Evolutionary conservation across 2,329 filamentous ascomycete genomes (phyloP).

Genomic region (Pestalotiopsis sp.): DNA sequence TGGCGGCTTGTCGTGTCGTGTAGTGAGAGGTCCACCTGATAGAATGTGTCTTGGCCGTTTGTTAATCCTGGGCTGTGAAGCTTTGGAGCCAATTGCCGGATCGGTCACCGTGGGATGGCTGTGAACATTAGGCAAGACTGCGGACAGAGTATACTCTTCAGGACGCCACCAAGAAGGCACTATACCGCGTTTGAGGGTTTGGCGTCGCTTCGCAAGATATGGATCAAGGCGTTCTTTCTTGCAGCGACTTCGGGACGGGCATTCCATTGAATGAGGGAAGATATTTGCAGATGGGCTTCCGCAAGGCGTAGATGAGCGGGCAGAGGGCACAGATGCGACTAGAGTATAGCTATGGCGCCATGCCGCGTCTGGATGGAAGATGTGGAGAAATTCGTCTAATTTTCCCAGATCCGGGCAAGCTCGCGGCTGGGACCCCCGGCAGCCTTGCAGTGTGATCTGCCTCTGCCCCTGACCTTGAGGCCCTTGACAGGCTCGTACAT

Average conservation of each 20-base stretch:
- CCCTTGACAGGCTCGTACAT: not conserved
- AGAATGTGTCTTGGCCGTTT: not conserved
- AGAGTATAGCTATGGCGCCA: conserved; percentile 3
- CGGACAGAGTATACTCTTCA: not conserved
- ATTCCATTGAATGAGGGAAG: not conserved
- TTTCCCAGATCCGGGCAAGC: not conserved
- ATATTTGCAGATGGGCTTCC: conserved; percentile 1
- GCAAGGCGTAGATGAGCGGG: not conserved
- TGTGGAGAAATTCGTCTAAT: not conserved
- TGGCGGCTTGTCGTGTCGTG: not conserved
- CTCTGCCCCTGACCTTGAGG: conserved; percentile 1
- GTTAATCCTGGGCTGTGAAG: not conserved
- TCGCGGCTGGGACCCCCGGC: not conserved
- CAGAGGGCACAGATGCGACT: not conserved
- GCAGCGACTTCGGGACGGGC: not conserved
- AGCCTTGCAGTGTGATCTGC: not conserved
- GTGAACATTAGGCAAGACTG: not conserved
- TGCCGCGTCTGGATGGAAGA: not conserved
- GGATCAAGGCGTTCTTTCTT: not conserved
- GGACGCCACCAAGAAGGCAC: not conserved
- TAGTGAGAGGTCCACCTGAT: not conserved
- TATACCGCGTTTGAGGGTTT: not conserved
- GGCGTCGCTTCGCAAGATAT: not conserved
- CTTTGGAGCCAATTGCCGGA: not conserved
- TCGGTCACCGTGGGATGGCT: not conserved